phyloP scores from a whole-genome alignment of 345 rosid species.

The Aurinia saxatilis region DNA sequence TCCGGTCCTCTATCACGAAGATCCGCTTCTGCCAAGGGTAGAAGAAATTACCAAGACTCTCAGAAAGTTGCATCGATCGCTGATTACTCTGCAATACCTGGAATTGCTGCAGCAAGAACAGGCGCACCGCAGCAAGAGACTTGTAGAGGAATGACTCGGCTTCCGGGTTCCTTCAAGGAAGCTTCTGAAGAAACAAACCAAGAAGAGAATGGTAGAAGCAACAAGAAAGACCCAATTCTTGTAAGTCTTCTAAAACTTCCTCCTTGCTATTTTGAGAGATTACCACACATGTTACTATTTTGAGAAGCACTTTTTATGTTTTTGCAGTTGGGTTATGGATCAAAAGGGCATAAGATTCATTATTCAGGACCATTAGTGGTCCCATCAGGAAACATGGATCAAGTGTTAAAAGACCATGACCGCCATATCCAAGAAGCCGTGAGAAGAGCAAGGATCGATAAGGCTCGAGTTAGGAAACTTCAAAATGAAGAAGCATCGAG shows the following conservation, averaged over 20 bases:
- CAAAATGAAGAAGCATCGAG: slow-evolving; percentile 56
- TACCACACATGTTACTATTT: neutral
- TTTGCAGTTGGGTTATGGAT: slow-evolving; percentile 73
- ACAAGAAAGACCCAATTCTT: slow-evolving; percentile 63
- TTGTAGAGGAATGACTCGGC: slow-evolving; percentile 60
- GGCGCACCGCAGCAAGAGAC: slow-evolving; percentile 48
- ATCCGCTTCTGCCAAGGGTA: slow-evolving; percentile 67
- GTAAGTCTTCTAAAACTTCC: slow-evolving; percentile 39
- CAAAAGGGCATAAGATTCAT: slow-evolving; percentile 87
- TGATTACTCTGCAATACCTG: slow-evolving; percentile 51
- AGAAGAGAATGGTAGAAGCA: slow-evolving; percentile 55
- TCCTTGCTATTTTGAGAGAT: neutral
- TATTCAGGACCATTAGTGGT: slow-evolving; percentile 89
- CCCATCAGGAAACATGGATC: slow-evolving; percentile 89
- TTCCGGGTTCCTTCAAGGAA: slow-evolving; percentile 93
- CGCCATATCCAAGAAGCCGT: slow-evolving; percentile 96
- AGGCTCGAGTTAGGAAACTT: slow-evolving; percentile 66
- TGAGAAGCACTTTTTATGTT: slow-evolving; percentile 1
- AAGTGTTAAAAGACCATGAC: slow-evolving; percentile 92
- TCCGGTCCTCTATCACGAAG: slow-evolving; percentile 87
- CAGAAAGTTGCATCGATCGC: slow-evolving; percentile 47
- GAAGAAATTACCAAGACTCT: slow-evolving; percentile 58
- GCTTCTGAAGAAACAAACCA: slow-evolving; percentile 60
- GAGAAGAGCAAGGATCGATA: slow-evolving; percentile 78
- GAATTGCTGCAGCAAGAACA: slow-evolving; percentile 52